Conservation (phyloP, 257 asterid species). For the Mitragyna speciosa region DNA sequence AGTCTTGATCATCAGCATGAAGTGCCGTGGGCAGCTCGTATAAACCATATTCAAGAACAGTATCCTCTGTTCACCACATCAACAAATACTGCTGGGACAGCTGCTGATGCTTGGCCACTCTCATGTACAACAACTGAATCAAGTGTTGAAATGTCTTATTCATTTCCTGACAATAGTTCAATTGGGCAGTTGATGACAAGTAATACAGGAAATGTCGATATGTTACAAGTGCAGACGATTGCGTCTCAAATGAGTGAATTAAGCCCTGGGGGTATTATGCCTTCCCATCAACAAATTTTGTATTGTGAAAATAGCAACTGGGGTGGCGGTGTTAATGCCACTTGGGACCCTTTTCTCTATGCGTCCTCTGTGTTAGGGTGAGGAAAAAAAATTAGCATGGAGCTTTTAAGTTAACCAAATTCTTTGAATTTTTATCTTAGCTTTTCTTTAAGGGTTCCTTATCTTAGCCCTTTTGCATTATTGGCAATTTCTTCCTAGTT, state of each 20-base stretch:
- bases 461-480: neutral
- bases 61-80: slow-evolving; percentile 22
- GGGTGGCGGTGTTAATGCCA: slow-evolving; percentile 37
- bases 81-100: slow-evolving; percentile 14
- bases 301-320: slow-evolving; percentile 43
- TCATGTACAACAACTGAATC: slow-evolving; percentile 18
- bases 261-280: slow-evolving; percentile 36
- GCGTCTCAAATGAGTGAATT: slow-evolving; percentile 24
- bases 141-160: slow-evolving; percentile 29
- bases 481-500: neutral
- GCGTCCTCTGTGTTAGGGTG: slow-evolving; percentile 50
- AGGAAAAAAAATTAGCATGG: neutral
- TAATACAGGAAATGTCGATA: slow-evolving; percentile 28
- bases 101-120: slow-evolving; percentile 36
- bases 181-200: slow-evolving; percentile 37
- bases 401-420: slow-evolving; percentile 2
- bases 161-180: slow-evolving; percentile 33
- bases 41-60: slow-evolving; percentile 28
- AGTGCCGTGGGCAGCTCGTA: slow-evolving; percentile 28
- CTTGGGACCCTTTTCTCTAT: slow-evolving; percentile 64
- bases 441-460: too few species aligned
- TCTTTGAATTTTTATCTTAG: slow-evolving; percentile 18
- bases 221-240: slow-evolving; percentile 26
- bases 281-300: slow-evolving; percentile 46
- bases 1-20: slow-evolving; percentile 14